These are phyloP conservation scores for Musa acuminata DNA, from an alignment of 176 grass and related monocot genomes.

Conservation along the genomic window DNA sequence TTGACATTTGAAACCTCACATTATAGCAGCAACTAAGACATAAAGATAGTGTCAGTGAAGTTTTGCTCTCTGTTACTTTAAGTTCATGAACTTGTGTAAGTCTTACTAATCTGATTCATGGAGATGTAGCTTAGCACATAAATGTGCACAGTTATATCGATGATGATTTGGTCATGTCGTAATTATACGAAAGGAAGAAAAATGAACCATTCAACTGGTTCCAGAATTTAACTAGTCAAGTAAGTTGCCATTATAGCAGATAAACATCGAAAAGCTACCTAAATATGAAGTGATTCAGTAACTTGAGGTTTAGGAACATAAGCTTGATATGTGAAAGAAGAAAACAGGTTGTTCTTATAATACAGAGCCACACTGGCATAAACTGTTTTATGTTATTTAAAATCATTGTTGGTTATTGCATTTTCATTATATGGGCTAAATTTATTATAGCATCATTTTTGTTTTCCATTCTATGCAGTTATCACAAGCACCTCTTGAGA, in stretches of 20 bases:
- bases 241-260: background rate
- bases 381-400: background rate
- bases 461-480: conserved; percentile 34
- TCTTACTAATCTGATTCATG: too few species aligned
- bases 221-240: background rate
- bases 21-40: too few species aligned
- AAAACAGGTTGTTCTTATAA: background rate
- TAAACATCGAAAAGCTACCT: background rate
- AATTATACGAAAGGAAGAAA: too few species aligned
- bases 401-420: background rate
- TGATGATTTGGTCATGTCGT: too few species aligned
- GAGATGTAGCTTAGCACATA: too few species aligned
- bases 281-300: background rate
- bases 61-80: too few species aligned
- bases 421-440: background rate
- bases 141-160: too few species aligned
- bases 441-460: background rate
- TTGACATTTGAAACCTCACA: too few species aligned
- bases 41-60: too few species aligned
- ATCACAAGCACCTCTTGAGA: conserved; percentile 67
- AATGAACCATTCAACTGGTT: background rate
- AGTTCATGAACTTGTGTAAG: too few species aligned
- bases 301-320: background rate
- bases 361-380: background rate
- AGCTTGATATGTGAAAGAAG: background rate